Percentiles rank a stretch among this genome's conserved stretches.
These are phyloP conservation scores for Penicillium aurantiogriseum DNA, from an alignment of 2,329 filamentous ascomycete species.

Conservation along the genomic window DNA sequence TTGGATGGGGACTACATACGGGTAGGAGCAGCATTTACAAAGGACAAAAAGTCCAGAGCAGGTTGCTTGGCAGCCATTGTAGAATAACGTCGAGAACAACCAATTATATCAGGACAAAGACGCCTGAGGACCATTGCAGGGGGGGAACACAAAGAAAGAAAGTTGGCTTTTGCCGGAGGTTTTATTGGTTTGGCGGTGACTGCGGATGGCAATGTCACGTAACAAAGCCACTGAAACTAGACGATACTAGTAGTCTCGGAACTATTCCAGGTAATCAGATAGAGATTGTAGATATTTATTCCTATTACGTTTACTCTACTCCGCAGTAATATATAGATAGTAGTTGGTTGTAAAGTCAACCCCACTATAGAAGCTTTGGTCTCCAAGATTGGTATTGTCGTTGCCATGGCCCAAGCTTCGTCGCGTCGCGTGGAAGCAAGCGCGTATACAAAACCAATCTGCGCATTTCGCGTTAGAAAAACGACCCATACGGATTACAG, in stretches of 20 bases:
- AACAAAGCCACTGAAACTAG: not conserved
- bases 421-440: conserved; percentile 16
- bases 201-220: conserved; percentile 2
- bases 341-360: not conserved
- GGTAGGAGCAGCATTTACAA: conserved; percentile 90
- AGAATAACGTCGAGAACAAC: conserved; percentile 20
- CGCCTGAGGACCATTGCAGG: conserved; percentile 11
- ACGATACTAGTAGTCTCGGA: not conserved
- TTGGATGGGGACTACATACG: conserved; percentile 55
- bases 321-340: not conserved
- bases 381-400: conserved; percentile 14
- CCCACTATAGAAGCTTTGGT: conserved; percentile 6
- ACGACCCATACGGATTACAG: not conserved
- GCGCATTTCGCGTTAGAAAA: conserved; percentile 4
- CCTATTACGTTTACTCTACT: not conserved
- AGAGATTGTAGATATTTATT: not conserved
- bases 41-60: conserved; percentile 83
- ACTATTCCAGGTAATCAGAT: not conserved
- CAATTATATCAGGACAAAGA: conserved; percentile 12
- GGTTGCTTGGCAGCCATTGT: conserved; percentile 42
- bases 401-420: conserved; percentile 21
- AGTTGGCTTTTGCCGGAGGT: conserved; percentile 3
- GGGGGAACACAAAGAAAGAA: not conserved
- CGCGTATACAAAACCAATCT: conserved; percentile 13
- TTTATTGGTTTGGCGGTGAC: conserved; percentile 9